phyloP scores from a whole-genome alignment of 371 early-diverging fungal genomes.

The Mortierella sp. region DNA sequence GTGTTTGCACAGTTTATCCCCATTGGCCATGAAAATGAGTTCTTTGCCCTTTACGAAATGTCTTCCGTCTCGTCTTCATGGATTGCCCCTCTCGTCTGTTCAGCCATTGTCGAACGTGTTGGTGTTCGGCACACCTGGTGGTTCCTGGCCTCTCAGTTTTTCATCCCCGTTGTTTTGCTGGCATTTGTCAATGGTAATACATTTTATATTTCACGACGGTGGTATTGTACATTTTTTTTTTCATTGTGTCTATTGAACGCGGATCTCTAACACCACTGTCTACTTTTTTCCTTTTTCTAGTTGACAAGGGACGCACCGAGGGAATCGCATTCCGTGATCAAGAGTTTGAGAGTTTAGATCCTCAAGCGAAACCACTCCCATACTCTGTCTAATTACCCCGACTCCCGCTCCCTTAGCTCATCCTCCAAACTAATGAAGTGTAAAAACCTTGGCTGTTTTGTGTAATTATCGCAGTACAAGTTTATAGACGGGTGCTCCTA shows the following conservation, averaged over 20 bases:
- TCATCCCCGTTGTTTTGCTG: constrained; percentile 34
- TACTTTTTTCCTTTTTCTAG: constrained; percentile 9
- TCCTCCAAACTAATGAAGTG: too few relatives aligned
- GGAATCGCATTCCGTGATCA: constrained; percentile 25
- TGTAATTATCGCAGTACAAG: too few relatives aligned
- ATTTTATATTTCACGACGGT: too few relatives aligned
- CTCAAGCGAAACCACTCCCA: too few relatives aligned
- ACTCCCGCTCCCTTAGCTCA: too few relatives aligned
- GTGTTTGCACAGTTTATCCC: constrained; percentile 48
- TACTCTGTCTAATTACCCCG: too few relatives aligned
- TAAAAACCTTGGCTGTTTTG: too few relatives aligned
- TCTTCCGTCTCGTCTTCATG: constrained; percentile 40
- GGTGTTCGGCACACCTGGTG: constrained; percentile 39
- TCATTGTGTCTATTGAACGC: not conserved
- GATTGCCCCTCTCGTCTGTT: constrained; percentile 47
- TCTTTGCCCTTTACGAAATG: constrained; percentile 51
- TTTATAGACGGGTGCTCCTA: too few relatives aligned
- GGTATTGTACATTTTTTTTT: not conserved
- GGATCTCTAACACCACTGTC: too few relatives aligned
- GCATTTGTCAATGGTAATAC: constrained; percentile 45
- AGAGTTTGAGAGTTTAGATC: constrained; percentile 1
- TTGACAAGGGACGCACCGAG: constrained; percentile 34
- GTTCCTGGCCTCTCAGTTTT: constrained; percentile 40
- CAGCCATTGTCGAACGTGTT: constrained; percentile 36
- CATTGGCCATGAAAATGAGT: constrained; percentile 39